These are phyloP conservation scores for Salix viminalis DNA, from an alignment of 345 rosid species.

Conservation along the genomic window DNA sequence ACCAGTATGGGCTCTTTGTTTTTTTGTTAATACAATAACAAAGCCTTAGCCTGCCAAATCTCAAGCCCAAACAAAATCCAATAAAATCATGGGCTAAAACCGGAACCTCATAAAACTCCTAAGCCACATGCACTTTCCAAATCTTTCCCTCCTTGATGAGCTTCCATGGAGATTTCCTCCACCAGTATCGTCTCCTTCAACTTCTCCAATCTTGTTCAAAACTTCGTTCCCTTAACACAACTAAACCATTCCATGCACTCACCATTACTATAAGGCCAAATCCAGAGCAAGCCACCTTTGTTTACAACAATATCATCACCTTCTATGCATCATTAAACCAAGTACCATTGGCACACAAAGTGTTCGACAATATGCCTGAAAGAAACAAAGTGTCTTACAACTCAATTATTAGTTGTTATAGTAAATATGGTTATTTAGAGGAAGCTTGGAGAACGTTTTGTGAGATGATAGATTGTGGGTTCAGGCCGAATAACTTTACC, in stretches of 20 bases:
- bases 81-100: too few relatives aligned
- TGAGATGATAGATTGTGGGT: constrained; percentile 47
- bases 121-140: too few relatives aligned
- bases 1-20: too few relatives aligned
- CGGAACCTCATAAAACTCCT: too few relatives aligned
- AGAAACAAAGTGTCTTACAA: constrained; percentile 59
- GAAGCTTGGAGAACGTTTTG: constrained; percentile 43
- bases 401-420: constrained; percentile 44
- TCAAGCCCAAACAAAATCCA: too few relatives aligned
- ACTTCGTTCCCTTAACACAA: constrained; percentile 40
- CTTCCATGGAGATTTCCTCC: constrained; percentile 37
- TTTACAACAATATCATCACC: constrained; percentile 54
- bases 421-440: constrained; percentile 35
- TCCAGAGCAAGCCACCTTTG: constrained; percentile 43
- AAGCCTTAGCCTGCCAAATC: too few relatives aligned
- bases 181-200: constrained; percentile 38
- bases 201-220: constrained; percentile 45
- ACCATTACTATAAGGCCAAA: constrained; percentile 39
- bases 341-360: constrained; percentile 36
- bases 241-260: constrained; percentile 69
- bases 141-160: constrained; percentile 37
- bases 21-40: too few relatives aligned
- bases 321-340: constrained; percentile 33
- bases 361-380: constrained; percentile 65
- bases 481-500: constrained; percentile 46